These are phyloP conservation scores for Limnomonas spitsbergensis DNA, from an alignment of 139 green algal genomes.

Conservation along the genomic window DNA sequence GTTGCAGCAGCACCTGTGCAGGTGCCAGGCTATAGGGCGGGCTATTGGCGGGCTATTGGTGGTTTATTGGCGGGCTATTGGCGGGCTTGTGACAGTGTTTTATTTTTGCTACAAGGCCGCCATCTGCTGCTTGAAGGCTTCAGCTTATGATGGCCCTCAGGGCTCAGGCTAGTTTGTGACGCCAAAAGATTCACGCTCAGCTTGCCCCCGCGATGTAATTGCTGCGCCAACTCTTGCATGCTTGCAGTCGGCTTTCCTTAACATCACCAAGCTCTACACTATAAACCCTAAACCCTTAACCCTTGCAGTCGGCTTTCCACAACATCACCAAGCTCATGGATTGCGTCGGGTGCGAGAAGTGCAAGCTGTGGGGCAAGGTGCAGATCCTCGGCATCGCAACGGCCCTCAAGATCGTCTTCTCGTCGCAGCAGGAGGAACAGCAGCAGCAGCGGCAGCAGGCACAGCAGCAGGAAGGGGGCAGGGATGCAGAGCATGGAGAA, in stretches of 20 bases:
- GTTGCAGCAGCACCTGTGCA: conserved; percentile 43
- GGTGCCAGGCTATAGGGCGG: too few species aligned
- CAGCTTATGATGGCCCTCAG: too few species aligned
- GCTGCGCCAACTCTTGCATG: conserved; percentile 25
- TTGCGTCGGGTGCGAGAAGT: conserved; percentile 98
- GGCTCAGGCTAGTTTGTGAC: not conserved
- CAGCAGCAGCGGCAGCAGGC: too few species aligned
- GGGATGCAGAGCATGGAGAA: not conserved
- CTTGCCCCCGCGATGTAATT: conserved; percentile 30
- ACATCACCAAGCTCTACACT: too few species aligned
- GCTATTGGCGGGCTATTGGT: too few species aligned
- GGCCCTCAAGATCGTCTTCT: conserved; percentile 92
- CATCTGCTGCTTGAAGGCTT: too few species aligned
- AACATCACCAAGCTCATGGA: conserved; percentile 97
- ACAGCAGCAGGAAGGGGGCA: too few species aligned
- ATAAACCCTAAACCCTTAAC: too few species aligned
- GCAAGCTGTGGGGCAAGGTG: conserved; percentile 96
- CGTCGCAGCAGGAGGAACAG: conserved; percentile 8
- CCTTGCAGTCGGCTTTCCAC: conserved; percentile 68
- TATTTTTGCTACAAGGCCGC: too few species aligned
- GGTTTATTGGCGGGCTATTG: too few species aligned
- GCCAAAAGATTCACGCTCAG: conserved; percentile 28
- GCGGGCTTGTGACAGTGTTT: too few species aligned
- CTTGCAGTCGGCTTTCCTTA: not conserved
- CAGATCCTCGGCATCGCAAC: conserved; percentile 80